Percentiles rank a stretch among this genome's conserved stretches.
Conservation (phyloP, 805 yeast species). For the Naumovozyma baii region DNA sequence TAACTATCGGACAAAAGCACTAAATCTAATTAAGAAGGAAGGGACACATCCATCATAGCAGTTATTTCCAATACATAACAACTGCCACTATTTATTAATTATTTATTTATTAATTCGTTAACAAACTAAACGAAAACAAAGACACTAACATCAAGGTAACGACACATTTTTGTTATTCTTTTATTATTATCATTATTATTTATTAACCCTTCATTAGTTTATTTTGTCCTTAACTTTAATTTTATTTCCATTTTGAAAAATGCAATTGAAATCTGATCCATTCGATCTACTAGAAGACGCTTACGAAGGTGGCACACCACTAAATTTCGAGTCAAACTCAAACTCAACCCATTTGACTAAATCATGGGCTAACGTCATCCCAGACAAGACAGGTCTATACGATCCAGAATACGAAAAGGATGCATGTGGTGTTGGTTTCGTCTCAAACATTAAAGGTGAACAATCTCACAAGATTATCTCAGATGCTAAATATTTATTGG, state of each 20-base stretch:
- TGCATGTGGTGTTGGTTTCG: conserved; percentile 98
- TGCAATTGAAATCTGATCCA: conserved; percentile 15
- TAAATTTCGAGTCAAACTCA: conserved; percentile 4
- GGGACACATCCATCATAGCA: too few species aligned
- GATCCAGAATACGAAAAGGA: conserved; percentile 92
- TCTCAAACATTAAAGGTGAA: conserved; percentile 84
- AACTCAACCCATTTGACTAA: conserved; percentile 35
- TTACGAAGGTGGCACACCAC: conserved; percentile 24
- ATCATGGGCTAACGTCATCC: conserved; percentile 89
- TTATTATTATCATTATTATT: neutral
- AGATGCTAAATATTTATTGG: conserved; percentile 76
- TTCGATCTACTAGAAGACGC: conserved; percentile 24
- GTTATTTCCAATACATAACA: too few species aligned
- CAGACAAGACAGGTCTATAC: conserved; percentile 79
- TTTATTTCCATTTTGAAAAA: neutral
- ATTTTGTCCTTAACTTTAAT: conserved; percentile 1
- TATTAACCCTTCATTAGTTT: conserved; percentile 1
- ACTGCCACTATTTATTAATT: too few species aligned
- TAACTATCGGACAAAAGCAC: too few species aligned
- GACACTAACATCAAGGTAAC: too few species aligned
- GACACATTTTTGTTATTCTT: too few species aligned
- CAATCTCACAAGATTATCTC: conserved; percentile 86
- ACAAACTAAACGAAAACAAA: neutral
- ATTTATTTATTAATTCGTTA: neutral
- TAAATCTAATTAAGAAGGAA: too few species aligned